These are phyloP conservation scores for Persicaria tinctoria DNA, from an alignment of 148 eudicot species.

Conservation along the genomic window DNA sequence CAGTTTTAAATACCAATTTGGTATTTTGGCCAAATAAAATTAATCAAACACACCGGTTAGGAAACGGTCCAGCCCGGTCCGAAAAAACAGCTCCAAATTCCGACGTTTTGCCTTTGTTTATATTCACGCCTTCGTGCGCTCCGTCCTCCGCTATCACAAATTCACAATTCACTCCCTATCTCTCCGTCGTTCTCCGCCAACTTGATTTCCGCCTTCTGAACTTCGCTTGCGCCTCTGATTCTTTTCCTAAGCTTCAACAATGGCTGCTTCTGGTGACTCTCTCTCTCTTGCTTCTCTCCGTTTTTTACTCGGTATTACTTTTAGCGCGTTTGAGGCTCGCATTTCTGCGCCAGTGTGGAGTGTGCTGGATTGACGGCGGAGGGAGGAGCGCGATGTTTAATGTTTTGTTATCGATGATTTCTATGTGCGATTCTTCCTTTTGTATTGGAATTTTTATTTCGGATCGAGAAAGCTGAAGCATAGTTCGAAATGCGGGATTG, in stretches of 20 bases:
- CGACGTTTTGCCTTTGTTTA: too few relatives aligned
- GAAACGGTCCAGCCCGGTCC: too few relatives aligned
- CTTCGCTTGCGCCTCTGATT: neutral
- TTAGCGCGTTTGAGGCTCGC: neutral
- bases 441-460: neutral
- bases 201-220: neutral
- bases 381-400: neutral
- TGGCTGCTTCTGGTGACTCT: slow-evolving; percentile 6
- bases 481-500: neutral
- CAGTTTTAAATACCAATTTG: too few relatives aligned
- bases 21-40: too few relatives aligned
- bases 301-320: neutral
- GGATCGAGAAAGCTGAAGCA: neutral
- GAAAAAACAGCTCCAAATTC: too few relatives aligned
- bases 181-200: slow-evolving; percentile 8
- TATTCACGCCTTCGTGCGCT: too few relatives aligned
- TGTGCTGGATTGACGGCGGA: neutral
- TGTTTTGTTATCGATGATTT: neutral
- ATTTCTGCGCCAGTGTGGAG: neutral
- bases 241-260: neutral
- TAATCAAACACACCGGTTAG: too few relatives aligned
- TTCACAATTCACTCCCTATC: neutral
- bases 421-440: neutral
- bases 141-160: neutral
- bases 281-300: neutral